Base-by-base conservation (phyloP, 1,284 basidiomycete genomes). In the Fereydounia khargensis region DNA sequence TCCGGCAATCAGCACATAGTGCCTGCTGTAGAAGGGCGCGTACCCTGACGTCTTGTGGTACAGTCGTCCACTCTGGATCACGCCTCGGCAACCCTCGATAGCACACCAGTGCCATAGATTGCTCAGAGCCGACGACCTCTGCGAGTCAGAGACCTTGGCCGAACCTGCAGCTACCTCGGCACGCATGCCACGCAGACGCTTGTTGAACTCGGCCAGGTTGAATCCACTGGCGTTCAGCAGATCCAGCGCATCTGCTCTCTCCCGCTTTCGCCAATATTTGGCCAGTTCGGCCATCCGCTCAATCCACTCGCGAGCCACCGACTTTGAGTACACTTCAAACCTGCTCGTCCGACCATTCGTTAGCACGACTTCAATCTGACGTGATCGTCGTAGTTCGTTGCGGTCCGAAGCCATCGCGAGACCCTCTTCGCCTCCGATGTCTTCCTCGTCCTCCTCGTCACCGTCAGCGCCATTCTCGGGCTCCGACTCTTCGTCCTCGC, bases 101-200 rank as follows among this genome's bases (percentile, higher is more conserved):
- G 84, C 79, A 71, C 88, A 91, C 89, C 87, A 89, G 62, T 85
- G 86, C 79, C 86, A 89, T 39, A 88, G 76, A 7, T 80, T 79
- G 42, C 81, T 79, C 39, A 88, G 75, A 20, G 83, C 81, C 3
- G 83, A 81, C 27, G 84, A 77, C 8, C 82, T 78, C 32, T 47
- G 46, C 33, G 69, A 47, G 25, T 57, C 65, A 14, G 19, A 17
- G 13, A 20, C 23, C 7, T 4, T n/a, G 9, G 8, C 24, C 10
- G 6, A 4, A n/a, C 30, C 24, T 13, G n/a, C 24, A 24, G 55
- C 47, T 1, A 47, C 42, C 2, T 27, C 41, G 1, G 44, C 41
- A 6, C 34, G 36, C 3, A 42, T 40, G 16, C 53, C 46, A 24
- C 40, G 30, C 32, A 62, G 25, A 17, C 47, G 35, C 27, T 49